Conservation (phyloP, 192 early-diverging fungal genomes). For the Umbelopsis isabellina region DNA sequence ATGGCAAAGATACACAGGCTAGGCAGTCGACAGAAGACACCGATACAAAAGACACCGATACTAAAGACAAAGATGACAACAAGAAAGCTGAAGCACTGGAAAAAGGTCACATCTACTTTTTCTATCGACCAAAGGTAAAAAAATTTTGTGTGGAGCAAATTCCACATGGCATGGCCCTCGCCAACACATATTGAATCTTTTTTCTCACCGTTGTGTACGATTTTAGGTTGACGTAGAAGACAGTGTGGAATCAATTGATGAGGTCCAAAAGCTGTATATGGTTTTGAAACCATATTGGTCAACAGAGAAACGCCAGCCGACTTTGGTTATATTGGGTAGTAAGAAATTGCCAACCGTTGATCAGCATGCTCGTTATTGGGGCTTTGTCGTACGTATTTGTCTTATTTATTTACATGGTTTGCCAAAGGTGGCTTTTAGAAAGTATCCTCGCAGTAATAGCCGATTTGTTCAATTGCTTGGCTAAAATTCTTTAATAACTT, state of each 20-base stretch:
- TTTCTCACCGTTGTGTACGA: neutral
- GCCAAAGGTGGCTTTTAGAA: too few relatives aligned
- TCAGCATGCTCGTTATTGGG: conserved; percentile 42
- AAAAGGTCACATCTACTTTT: conserved; percentile 51
- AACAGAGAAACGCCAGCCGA: conserved; percentile 9
- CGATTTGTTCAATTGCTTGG: neutral
- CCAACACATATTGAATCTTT: neutral
- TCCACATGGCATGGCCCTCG: neutral
- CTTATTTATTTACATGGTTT: neutral
- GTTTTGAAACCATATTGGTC: conserved; percentile 40
- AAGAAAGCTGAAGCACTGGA: conserved; percentile 27
- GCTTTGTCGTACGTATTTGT: conserved; percentile 36
- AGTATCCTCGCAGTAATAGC: too few relatives aligned
- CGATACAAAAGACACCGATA: neutral
- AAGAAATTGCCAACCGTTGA: conserved; percentile 44
- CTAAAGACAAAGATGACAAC: neutral
- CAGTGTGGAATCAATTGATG: conserved; percentile 30
- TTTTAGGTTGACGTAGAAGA: conserved; percentile 28
- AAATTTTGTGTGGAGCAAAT: neutral
- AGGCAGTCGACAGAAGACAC: neutral
- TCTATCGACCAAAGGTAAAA: conserved; percentile 49
- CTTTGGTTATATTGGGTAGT: conserved; percentile 30
- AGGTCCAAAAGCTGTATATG: conserved; percentile 49
- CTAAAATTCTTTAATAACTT: neutral
- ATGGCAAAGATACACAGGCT: too few relatives aligned